Percentiles rank a stretch among this genome's conserved stretches.
Conservation (phyloP, 139 green algal genomes). For the Tetradesmus obliquus region DNA sequence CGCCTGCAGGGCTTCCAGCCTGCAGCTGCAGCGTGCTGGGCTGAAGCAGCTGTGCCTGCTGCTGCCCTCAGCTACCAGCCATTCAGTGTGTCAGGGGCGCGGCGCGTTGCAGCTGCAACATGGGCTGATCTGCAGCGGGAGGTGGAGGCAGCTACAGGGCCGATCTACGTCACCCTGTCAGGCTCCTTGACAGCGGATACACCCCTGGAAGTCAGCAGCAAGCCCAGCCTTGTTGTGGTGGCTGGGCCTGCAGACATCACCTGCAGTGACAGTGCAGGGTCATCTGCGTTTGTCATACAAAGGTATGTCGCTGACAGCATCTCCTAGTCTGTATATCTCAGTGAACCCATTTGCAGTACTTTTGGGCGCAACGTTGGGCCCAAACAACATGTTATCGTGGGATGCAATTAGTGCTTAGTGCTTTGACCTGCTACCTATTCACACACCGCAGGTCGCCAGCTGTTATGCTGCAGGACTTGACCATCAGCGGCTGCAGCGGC, state of each 20-base stretch:
- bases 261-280: background rate
- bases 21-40: background rate
- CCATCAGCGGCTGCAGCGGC: background rate
- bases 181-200: background rate
- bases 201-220: background rate
- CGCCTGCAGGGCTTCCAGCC: background rate
- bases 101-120: background rate
- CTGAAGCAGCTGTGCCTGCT: background rate
- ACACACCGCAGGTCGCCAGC: background rate
- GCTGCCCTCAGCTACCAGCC: background rate
- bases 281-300: background rate
- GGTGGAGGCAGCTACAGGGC: background rate
- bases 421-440: background rate
- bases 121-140: background rate
- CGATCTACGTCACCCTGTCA: background rate
- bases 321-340: background rate
- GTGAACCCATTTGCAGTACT: too few species aligned
- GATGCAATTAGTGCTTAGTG: too few species aligned
- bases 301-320: background rate
- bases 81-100: background rate
- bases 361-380: too few species aligned
- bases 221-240: background rate
- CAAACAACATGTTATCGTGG: too few species aligned
- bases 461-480: background rate
- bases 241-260: background rate